Conservation (phyloP, 352 stramenopile genomes). For the Thalassiosira ordinaria region DNA sequence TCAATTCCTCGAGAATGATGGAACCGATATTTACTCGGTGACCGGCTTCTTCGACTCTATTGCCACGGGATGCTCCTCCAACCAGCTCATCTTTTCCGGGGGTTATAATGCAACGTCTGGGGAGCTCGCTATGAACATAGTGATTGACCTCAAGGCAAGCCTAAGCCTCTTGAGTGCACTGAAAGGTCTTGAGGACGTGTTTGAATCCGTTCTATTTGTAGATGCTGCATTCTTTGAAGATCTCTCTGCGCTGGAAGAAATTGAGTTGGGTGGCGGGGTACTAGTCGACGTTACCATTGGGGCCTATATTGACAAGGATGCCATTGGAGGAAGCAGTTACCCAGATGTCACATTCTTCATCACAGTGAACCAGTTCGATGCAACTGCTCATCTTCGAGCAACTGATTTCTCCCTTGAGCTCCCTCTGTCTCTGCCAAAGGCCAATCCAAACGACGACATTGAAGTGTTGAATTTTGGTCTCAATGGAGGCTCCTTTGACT, state of each 20-base stretch:
- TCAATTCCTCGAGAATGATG: background rate
- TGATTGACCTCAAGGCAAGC: background rate
- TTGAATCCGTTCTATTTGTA: constrained; percentile 29
- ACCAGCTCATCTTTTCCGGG: constrained; percentile 22
- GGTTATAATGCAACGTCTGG: constrained; percentile 31
- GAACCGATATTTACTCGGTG: background rate
- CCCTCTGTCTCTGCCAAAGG: constrained; percentile 27
- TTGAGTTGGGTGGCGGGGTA: constrained; percentile 32
- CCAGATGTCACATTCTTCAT: constrained; percentile 24
- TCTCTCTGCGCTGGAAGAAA: constrained; percentile 9
- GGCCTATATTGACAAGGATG: constrained; percentile 24
- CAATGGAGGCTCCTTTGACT: constrained; percentile 8
- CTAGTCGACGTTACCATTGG: constrained; percentile 46
- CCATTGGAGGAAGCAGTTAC: constrained; percentile 14
- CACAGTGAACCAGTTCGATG: constrained; percentile 33
- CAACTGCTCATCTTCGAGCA: background rate
- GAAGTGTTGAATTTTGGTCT: constrained; percentile 10
- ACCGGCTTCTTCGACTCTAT: constrained; percentile 42
- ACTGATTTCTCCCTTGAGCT: constrained; percentile 9
- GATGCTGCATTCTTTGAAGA: constrained; percentile 31
- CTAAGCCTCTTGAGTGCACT: constrained; percentile 21
- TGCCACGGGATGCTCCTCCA: constrained; percentile 28
- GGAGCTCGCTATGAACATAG: constrained; percentile 31
- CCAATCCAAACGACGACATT: background rate
- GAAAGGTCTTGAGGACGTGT: constrained; percentile 10